Conservation (phyloP, 495 filamentous ascomycete genomes). For the Penicillium lividum region DNA sequence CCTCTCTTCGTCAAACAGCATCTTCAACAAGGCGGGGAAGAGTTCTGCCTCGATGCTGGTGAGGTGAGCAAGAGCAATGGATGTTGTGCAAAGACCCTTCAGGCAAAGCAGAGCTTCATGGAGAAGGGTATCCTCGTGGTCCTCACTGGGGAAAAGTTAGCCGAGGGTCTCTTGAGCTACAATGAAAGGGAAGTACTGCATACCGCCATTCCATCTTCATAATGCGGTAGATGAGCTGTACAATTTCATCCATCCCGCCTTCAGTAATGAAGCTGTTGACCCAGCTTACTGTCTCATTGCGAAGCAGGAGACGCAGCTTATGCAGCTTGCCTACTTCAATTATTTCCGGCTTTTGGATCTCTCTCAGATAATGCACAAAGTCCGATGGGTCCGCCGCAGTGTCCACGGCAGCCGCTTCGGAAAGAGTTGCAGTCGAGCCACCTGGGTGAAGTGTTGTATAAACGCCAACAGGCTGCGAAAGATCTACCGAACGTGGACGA, state of each 20-base stretch:
- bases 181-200: constrained; percentile 27
- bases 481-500: constrained; percentile 46
- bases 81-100: constrained; percentile 92
- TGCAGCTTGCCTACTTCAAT: constrained; percentile 93
- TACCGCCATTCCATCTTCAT: constrained; percentile 97
- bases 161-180: constrained; percentile 14
- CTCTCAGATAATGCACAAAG: constrained; percentile 77
- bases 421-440: constrained; percentile 42
- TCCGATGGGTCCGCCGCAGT: constrained; percentile 66
- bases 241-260: constrained; percentile 91
- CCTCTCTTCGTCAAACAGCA: constrained; percentile 95
- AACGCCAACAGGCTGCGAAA: constrained; percentile 45
- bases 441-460: constrained; percentile 49
- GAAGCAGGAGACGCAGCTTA: constrained; percentile 84
- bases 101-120: constrained; percentile 92
- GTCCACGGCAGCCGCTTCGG: constrained; percentile 42
- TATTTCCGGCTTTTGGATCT: constrained; percentile 73
- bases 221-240: constrained; percentile 80
- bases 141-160: constrained; percentile 63
- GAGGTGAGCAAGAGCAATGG: constrained; percentile 77
- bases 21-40: constrained; percentile 82
- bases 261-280: constrained; percentile 85
- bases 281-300: constrained; percentile 95
- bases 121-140: constrained; percentile 90
- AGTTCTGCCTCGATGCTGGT: constrained; percentile 73